Base-by-base conservation (phyloP, 176 grass and related monocot species). In the Carex myosuroides region DNA sequence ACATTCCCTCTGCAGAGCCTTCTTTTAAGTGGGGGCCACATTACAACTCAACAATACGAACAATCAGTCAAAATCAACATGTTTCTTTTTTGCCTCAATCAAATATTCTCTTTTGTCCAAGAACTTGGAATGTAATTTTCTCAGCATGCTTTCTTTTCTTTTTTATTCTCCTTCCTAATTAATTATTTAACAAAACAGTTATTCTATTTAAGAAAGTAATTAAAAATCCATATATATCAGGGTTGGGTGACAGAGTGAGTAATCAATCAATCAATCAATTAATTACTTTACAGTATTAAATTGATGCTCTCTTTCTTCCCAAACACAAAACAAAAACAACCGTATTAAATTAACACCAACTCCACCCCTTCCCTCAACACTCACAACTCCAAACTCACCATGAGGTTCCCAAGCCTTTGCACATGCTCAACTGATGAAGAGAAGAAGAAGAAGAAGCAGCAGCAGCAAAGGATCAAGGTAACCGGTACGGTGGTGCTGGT, bases 401-500 rank as follows among this genome's bases (percentile, higher is more conserved):
- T 75, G 71, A 54, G 22, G 44, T 75, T 20, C 46, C 5, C 46
- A 75, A 4, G 12, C 44, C 44, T 75, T 24, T 54, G 44, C 46
- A 75, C 71, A 75, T 54, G 71, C 71, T 0, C 6, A 54, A 29
- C 13, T 22, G 80, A 48, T 13, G 59, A 81, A 26, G 22, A 48
- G 13, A 37, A 65, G 17, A 4, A 50, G 12, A 52, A 6, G 59
- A 66, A 22, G 53, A 26, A 26, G 26, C 0, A 26, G 26, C 26
- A 26, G 26, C 26, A 29, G 58, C 60, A 82, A 64, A 82, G n/a
- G 22, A 64, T 64, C 39, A 82, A 48, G 80, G 32, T 82, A 52
- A 26, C 60, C 39, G 80, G 80, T 5, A 65, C 56, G n/a, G 80
- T 63, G 12, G 80, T 82, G 80, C 60, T 82, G 6, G 24, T 82